These are phyloP conservation scores for Mycoemilia scoparia DNA, from an alignment of 192 early-diverging fungal species.

Conservation along the genomic window DNA sequence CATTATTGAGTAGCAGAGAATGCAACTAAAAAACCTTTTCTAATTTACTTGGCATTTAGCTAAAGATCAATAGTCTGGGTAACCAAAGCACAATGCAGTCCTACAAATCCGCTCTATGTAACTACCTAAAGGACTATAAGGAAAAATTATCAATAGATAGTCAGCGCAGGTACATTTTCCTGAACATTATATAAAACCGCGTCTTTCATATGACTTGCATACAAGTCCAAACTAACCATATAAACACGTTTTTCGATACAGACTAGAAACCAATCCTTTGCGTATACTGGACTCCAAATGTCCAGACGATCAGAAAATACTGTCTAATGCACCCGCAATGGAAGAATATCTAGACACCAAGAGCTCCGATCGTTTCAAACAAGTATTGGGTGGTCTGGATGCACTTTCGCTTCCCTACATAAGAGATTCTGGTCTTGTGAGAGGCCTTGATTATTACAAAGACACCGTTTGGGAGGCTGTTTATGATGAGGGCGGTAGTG, in stretches of 20 bases:
- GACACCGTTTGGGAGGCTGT: constrained; percentile 49
- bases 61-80: constrained; percentile 21
- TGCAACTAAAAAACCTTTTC: no score
- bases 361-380: constrained; percentile 26
- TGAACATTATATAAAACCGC: no score
- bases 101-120: constrained; percentile 25
- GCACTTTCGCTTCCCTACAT: constrained; percentile 29
- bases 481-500: constrained; percentile 6
- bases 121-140: constrained; percentile 21
- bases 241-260: no score
- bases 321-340: constrained; percentile 19
- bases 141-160: constrained; percentile 32
- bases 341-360: constrained; percentile 18
- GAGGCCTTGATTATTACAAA: constrained; percentile 54
- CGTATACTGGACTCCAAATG: constrained; percentile 45
- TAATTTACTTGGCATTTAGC: neutral
- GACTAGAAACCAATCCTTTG: constrained; percentile 37
- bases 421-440: constrained; percentile 32
- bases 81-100: constrained; percentile 8
- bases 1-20: neutral
- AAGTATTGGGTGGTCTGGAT: constrained; percentile 21
- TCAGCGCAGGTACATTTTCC: no score
- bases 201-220: no score
- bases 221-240: no score
- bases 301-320: constrained; percentile 25